A percentile compares a stretch with the other conserved stretches of the same genome.
These are phyloP conservation scores for Suillus weaverae DNA, from an alignment of 768 basidiomycete genomes.

Conservation along the genomic window DNA sequence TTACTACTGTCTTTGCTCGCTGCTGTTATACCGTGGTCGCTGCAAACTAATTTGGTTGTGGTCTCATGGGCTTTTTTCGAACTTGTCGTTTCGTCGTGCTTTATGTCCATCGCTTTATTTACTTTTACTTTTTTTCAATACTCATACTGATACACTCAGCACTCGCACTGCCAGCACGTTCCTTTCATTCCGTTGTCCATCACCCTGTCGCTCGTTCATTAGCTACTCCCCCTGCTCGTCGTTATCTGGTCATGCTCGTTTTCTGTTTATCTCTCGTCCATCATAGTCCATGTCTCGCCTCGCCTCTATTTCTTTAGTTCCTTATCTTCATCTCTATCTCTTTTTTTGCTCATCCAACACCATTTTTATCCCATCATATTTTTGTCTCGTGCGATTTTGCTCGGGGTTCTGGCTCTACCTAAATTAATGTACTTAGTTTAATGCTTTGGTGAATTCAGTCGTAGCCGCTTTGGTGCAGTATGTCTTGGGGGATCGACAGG, in stretches of 20 bases:
- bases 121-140: background rate
- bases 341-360: slow-evolving; percentile 4
- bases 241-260: slow-evolving; percentile 3
- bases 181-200: slow-evolving; percentile 10
- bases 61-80: slow-evolving; percentile 3
- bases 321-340: background rate
- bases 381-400: slow-evolving; percentile 10
- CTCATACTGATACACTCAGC: slow-evolving; percentile 11
- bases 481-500: background rate
- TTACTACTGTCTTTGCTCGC: slow-evolving; percentile 2
- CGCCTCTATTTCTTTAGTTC: background rate
- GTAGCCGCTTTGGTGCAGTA: background rate
- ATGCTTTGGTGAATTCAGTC: slow-evolving; percentile 13
- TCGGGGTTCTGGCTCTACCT: background rate
- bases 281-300: background rate
- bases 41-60: slow-evolving; percentile 13
- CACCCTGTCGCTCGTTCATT: slow-evolving; percentile 4
- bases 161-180: slow-evolving; percentile 13
- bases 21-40: slow-evolving; percentile 4
- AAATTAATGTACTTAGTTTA: slow-evolving; percentile 32
- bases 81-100: slow-evolving; percentile 2
- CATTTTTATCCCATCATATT: slow-evolving; percentile 23
- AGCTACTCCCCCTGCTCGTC: background rate
- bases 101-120: background rate
- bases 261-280: background rate